Conservation (phyloP, 805 yeast genomes). For the Lachancea waltii region DNA sequence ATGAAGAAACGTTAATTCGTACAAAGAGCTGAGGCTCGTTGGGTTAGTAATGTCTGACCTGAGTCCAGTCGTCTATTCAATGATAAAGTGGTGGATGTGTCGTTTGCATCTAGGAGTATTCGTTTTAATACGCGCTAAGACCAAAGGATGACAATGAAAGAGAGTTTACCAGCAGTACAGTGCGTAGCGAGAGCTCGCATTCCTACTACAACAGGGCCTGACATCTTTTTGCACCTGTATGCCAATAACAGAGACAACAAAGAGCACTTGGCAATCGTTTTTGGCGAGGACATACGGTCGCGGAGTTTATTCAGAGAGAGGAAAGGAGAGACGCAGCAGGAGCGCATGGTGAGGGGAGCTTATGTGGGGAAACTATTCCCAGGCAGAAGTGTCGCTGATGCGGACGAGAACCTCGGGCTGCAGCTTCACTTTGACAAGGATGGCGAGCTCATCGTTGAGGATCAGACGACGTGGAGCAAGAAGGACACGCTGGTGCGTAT, state of each 20-base stretch:
- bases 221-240: conserved; percentile 85
- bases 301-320: conserved; percentile 57
- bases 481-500: conserved; percentile 65
- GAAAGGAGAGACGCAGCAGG: conserved; percentile 72
- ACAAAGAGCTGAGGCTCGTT: too few species aligned
- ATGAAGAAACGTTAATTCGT: too few species aligned
- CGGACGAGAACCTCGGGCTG: conserved; percentile 41
- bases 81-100: too few species aligned
- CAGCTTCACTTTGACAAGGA: conserved; percentile 40
- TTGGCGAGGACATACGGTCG: conserved; percentile 87
- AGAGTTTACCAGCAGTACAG: conserved; percentile 39
- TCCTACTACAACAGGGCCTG: conserved; percentile 94
- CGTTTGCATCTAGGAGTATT: too few species aligned
- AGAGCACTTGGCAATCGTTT: conserved; percentile 95
- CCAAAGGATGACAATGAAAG: neutral
- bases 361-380: conserved; percentile 86
- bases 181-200: conserved; percentile 94
- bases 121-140: neutral
- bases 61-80: too few species aligned
- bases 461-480: conserved; percentile 24
- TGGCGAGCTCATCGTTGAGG: conserved; percentile 22
- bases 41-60: too few species aligned
- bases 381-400: conserved; percentile 69
- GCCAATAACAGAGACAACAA: conserved; percentile 79
- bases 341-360: conserved; percentile 98